Base-by-base conservation (phyloP, 768 basidiomycete genomes). In the Suillus fuscotomentosus region DNA sequence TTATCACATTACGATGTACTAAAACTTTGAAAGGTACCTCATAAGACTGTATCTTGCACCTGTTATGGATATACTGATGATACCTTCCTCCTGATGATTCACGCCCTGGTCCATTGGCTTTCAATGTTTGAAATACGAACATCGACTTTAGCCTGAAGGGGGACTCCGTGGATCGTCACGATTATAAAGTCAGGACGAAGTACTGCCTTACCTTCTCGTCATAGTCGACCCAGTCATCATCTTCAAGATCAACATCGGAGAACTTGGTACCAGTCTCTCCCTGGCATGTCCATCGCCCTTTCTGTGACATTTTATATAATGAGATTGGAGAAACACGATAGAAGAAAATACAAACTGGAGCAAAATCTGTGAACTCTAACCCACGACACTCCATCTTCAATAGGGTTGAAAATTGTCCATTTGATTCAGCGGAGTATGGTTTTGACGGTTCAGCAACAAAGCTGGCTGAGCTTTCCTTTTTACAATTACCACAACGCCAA, bases 331-430 rank as follows among this genome's bases (percentile, higher is more conserved):
- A 22, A 17, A 22, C 42, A 50, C 41, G 42, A 34, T 3, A 31
- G 47, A 38, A 47, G 54, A 38, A 59, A 43, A 31, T 24, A 69
- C 82, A 60, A 71, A 92, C 93, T 70, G 90, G 90, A 73, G 94
- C 87, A 73, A 96, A 96, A 5, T 76, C 86, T 8, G 80, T 81
- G 66, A 96, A 91, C 72, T 97, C 94, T 20, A 96, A 82, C 5
- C 94, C 95, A 31, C 94, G 84, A 71, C 94, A 97, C 69, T 97
- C 94, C 47, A 97, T 78, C 3, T 83, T 82, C 8, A 94, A 76
- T 36, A 96, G 77, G 5, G 88, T 86, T 0, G 82, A 83, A 56
- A 88, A 88, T 55, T 86, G 81, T 10, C 81, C 87, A 27, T 80
- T 81, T 62, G 86, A 84, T 65, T 90, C 88, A 27, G 81, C 79